Base-by-base conservation (phyloP, 495 filamentous ascomycete genomes). In the Rostrohypoxylon terebratum region DNA sequence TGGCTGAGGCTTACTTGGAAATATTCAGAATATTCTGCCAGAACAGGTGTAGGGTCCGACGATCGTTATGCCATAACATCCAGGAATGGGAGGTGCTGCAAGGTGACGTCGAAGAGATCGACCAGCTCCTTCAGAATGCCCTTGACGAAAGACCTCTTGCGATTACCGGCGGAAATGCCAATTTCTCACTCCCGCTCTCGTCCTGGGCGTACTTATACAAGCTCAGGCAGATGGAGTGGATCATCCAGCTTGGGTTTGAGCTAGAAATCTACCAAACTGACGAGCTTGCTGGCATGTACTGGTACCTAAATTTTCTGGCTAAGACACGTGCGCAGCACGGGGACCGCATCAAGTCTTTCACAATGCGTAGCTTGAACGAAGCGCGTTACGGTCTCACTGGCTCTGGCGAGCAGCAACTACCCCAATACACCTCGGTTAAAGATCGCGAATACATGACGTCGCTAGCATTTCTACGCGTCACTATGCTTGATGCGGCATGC, bases 201-300 rank as follows among this genome's bases (percentile, higher is more conserved):
- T 92, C 90, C 5, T 99, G 96, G 96, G 87, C 90, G 0, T 96
- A 95, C 76, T 87, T 93, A 60, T 91, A 97, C 75, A 98, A 97
- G 77, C 85, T 98, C 1, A 87, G 85, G 8, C 89, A 96, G 72
- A 92, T 98, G 87, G 91, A 94, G 66, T 91, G 90, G 84, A 90
- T 96, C 50, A 84, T 97, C 11, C 93, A 97, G 78, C 89, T 97
- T 59, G 96, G 96, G n/a, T 98, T 99, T 77, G 96, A 98, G 78
- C 89, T 97, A 16, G 90, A 94, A 8, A 88, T 97, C 25, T 98
- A 98, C 76, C 89, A 93, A 21, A 86, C 90, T 1, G 92, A 97
- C 77, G 96, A 99, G 80, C 84, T 96, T 6, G 87, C 90, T 11
- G 90, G 88, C 14, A 97, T 97, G 92, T 98, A 97, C 77, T 95